Evolutionary conservation across 2,329 filamentous ascomycete species (phyloP), one percentile per base, ranked within the genome.

Genomic region (Cercospora sp.): DNA sequence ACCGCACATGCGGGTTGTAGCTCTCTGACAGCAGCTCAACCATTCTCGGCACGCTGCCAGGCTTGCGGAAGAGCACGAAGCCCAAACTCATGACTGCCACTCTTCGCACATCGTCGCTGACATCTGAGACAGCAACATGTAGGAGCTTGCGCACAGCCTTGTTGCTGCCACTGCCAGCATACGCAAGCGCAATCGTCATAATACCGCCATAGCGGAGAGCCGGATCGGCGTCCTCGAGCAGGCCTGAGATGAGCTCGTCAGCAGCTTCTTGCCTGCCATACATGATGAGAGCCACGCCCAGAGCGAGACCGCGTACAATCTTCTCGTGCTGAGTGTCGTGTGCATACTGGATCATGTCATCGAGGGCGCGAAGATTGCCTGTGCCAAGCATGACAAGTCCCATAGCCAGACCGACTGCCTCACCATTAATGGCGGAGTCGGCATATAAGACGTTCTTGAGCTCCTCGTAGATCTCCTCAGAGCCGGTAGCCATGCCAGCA

Each of bases 261-360:
- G 95, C 95, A 71, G 91, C 91, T 81, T 99, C 95, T 81, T 98
- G 94, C 69, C 93, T 91, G 59, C 91, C 93, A 75, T 95, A 99
- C 94, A 98, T 98, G 83, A 99, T 97, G 68, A 99, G 85, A 10
- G 95, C 93, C 93, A 99, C 98, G 68, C 95, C 95, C 73, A 99
- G 88, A 34, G 95, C 94, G 68, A 97, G 88, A 78, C 95, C 95
- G 61, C 95, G 93, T 26, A 99, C 93, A 77, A 97, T 98, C 87
- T 99, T 99, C 84, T 99, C 95, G 82, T 99, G 95, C 70, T 96
- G 94, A 0, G 95, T 99, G 74, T 99, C 95, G 77, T 97, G 95
- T 3, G 95, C 93, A 77, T 99, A 99, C 58, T 93, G 91, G 67
- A 97, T 95, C 94, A 99, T 97, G 74, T 97, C 93, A 78, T 97